Percentiles rank a stretch among this genome's conserved stretches.
phyloP scores from a whole-genome alignment of 2,329 filamentous ascomycete genomes.

The Claviceps maximensis region DNA sequence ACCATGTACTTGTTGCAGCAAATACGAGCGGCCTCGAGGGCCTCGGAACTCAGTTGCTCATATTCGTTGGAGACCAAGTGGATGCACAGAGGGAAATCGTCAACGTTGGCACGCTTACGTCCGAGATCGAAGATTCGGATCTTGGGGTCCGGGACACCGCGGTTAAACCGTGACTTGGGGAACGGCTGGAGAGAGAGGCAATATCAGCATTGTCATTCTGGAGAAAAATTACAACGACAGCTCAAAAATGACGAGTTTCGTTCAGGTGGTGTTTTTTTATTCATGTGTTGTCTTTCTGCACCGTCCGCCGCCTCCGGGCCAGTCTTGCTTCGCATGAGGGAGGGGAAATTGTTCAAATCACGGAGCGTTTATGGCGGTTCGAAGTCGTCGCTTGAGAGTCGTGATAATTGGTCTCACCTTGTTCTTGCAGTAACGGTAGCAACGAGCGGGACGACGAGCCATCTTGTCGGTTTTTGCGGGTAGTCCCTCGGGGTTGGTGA shows the following conservation, averaged over 20 bases:
- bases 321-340: neutral
- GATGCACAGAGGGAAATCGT: conserved; percentile 98
- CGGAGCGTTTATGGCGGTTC: neutral
- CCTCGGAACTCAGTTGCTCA: conserved; percentile 99
- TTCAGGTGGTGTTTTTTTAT: too few species aligned
- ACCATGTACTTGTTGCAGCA: conserved; percentile 98
- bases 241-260: neutral
- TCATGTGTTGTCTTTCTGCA: neutral
- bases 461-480: conserved; percentile 63
- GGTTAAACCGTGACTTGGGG: conserved; percentile 99
- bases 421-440: conserved; percentile 99
- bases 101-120: conserved; percentile 96
- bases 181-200: conserved; percentile 51
- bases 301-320: neutral
- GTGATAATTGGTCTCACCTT: conserved; percentile 54
- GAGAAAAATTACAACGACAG: neutral
- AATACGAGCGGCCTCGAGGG: conserved; percentile 98
- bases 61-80: conserved; percentile 99
- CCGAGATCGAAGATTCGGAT: conserved; percentile 98
- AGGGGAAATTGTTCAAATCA: neutral
- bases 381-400: conserved; percentile 3
- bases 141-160: conserved; percentile 80
- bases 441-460: conserved; percentile 98
- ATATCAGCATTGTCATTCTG: neutral
- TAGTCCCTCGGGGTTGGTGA: conserved; percentile 18